These are phyloP conservation scores for Coffea humblotiana DNA, from an alignment of 305 asterid species.

Conservation along the genomic window DNA sequence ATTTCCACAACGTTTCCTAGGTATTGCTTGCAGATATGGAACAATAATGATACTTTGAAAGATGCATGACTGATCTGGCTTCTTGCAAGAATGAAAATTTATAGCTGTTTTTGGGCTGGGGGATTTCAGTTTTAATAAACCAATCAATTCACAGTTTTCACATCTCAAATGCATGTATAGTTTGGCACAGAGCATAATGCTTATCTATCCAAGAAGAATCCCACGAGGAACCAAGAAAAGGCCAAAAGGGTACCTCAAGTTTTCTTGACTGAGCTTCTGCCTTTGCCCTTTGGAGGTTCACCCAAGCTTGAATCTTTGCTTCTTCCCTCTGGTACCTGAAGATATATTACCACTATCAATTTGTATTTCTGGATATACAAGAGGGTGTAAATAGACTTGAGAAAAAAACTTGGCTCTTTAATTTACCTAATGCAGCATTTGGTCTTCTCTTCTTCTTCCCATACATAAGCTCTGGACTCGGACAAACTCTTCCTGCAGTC, in stretches of 20 bases:
- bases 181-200: not conserved
- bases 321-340: conserved; percentile 91
- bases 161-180: not conserved
- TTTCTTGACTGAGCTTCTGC: conserved; percentile 97
- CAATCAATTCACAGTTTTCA: not conserved
- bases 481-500: conserved; percentile 64
- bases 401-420: not conserved
- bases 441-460: conserved; percentile 84
- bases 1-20: not conserved
- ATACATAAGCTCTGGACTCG: conserved; percentile 49
- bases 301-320: conserved; percentile 97
- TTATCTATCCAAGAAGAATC: conserved; percentile 1
- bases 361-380: not conserved
- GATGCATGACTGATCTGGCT: not conserved
- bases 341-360: conserved; percentile 7
- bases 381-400: not conserved
- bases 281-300: conserved; percentile 87
- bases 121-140: not conserved
- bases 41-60: not conserved
- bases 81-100: not conserved
- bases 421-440: conserved; percentile 76
- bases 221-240: not conserved
- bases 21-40: not conserved
- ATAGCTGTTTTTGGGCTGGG: not conserved
- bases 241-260: conserved; percentile 62